phyloP scores from a whole-genome alignment of 202 grass and related monocot genomes.

The Panicum virgatum region DNA sequence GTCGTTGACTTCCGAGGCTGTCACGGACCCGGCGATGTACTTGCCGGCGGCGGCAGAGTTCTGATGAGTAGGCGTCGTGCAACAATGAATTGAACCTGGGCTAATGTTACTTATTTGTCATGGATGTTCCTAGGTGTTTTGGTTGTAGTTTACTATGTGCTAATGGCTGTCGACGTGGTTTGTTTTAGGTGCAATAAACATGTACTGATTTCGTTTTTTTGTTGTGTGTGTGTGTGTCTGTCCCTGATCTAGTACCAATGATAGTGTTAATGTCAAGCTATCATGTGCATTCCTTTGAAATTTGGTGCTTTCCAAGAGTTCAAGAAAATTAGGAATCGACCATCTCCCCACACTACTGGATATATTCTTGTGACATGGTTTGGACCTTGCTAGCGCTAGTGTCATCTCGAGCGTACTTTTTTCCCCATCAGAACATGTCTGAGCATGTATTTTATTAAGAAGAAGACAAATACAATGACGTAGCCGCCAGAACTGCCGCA shows the following conservation, averaged over 20 bases:
- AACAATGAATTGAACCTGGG: slow-evolving; percentile 1
- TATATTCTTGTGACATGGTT: too few relatives aligned
- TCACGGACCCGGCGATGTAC: slow-evolving; percentile 24
- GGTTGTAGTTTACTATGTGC: neutral
- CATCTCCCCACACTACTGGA: too few relatives aligned
- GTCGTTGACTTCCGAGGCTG: slow-evolving; percentile 34
- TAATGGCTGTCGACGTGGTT: neutral
- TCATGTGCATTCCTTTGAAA: neutral
- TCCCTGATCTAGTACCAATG: slow-evolving; percentile 10
- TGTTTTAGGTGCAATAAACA: slow-evolving; percentile 31
- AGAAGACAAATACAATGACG: too few relatives aligned
- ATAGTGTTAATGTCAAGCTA: neutral
- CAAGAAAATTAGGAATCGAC: neutral
- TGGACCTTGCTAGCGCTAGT: too few relatives aligned
- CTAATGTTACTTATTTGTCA: slow-evolving; percentile 25
- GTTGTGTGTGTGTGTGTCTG: too few relatives aligned
- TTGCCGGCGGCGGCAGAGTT: slow-evolving; percentile 26
- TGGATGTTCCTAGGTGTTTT: slow-evolving; percentile 2
- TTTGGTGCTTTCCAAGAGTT: neutral
- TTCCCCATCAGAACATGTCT: too few relatives aligned
- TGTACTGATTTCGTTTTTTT: slow-evolving; percentile 30
- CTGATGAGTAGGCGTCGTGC: slow-evolving; percentile 28
- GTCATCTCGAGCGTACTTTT: too few relatives aligned
- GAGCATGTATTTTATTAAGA: too few relatives aligned
- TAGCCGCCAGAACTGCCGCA: too few relatives aligned